phyloP scores from a whole-genome alignment of 148 eudicot species.

The Talinum fruticosum region DNA sequence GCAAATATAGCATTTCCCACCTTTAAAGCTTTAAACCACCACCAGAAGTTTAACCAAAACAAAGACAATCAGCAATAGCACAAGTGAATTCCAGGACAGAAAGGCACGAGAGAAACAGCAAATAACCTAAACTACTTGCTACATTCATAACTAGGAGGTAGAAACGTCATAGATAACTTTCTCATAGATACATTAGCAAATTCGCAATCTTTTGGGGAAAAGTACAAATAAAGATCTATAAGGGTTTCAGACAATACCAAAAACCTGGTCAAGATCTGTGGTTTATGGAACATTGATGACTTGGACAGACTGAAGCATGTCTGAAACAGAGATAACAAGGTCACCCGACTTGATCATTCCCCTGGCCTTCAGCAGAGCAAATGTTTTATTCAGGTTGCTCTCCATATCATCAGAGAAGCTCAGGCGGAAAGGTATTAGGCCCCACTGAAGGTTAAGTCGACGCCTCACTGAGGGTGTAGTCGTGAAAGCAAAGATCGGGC shows the following conservation, averaged over 20 bases:
- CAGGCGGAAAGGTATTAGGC: slow-evolving; percentile 88
- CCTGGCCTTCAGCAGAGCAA: slow-evolving; percentile 82
- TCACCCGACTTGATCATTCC: slow-evolving; percentile 97
- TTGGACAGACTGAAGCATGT: slow-evolving; percentile 94
- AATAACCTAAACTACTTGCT: background rate
- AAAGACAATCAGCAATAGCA: background rate
- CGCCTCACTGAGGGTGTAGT: slow-evolving; percentile 67
- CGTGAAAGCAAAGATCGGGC: slow-evolving; percentile 94
- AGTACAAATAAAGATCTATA: background rate
- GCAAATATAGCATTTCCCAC: background rate
- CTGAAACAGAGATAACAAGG: slow-evolving; percentile 92
- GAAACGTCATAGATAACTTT: background rate
- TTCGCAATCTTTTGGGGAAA: background rate
- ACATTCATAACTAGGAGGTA: background rate
- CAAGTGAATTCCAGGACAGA: background rate
- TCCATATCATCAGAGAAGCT: slow-evolving; percentile 95
- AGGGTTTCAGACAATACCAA: background rate
- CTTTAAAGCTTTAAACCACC: background rate
- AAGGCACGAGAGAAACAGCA: background rate
- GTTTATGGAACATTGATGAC: slow-evolving; percentile 85
- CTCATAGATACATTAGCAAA: background rate
- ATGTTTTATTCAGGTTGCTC: slow-evolving; percentile 81
- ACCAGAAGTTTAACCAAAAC: background rate
- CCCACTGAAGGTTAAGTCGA: slow-evolving; percentile 93
- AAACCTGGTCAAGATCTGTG: background rate